Conservation (phyloP, 2,329 filamentous ascomycete species). For the Talaromyces sp. region DNA sequence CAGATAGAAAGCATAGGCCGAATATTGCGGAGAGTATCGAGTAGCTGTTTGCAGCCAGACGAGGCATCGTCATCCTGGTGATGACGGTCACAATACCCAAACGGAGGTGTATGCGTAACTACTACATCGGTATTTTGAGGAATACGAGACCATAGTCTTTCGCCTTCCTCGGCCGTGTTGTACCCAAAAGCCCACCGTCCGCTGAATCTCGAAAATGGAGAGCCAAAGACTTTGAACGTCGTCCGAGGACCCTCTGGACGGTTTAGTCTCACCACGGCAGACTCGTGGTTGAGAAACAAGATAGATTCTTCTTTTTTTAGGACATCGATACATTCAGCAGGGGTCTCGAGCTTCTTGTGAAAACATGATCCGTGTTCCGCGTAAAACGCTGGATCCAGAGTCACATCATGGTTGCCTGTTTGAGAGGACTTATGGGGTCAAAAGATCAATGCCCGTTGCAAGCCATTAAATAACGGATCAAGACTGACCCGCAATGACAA, state of each 20-base stretch:
- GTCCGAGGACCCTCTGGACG: conserved; percentile 42
- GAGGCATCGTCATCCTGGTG: conserved; percentile 14
- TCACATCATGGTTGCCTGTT: conserved; percentile 54
- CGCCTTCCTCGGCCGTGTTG: conserved; percentile 30
- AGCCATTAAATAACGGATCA: not conserved
- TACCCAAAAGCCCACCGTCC: conserved; percentile 54
- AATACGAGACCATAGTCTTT: conserved; percentile 44
- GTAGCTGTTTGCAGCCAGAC: conserved; percentile 47
- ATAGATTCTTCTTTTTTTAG: conserved; percentile 35
- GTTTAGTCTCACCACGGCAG: conserved; percentile 39
- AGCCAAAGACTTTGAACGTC: conserved; percentile 52
- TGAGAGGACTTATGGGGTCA: not conserved
- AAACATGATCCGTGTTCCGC: conserved; percentile 33
- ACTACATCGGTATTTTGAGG: conserved; percentile 48
- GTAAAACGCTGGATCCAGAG: conserved; percentile 47
- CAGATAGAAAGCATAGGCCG: conserved; percentile 49
- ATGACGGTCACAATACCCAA: conserved; percentile 42
- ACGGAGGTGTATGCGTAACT: conserved; percentile 52
- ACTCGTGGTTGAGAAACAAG: conserved; percentile 48
- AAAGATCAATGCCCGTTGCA: not conserved
- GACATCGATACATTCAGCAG: conserved; percentile 38
- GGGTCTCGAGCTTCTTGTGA: conserved; percentile 41
- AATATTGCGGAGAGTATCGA: conserved; percentile 38
- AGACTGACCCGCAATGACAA: conserved; percentile 48
- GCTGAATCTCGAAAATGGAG: conserved; percentile 46